Conservation (phyloP, 2,329 filamentous ascomycete species). For the Xylaria sp. region DNA sequence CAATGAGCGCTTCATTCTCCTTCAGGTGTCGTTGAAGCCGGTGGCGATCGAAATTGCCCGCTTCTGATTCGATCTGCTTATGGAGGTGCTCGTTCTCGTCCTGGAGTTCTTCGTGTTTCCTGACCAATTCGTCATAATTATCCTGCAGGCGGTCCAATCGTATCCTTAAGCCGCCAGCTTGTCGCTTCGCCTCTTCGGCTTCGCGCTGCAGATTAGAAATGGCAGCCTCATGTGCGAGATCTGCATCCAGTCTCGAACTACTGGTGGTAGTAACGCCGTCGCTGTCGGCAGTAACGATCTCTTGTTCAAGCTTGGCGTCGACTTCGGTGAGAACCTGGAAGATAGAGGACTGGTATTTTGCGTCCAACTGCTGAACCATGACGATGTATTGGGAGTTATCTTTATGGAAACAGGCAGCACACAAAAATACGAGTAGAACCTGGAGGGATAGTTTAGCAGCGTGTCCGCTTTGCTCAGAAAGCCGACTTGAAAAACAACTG, state of each 20-base stretch:
- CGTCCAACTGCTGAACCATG: slow-evolving; percentile 19
- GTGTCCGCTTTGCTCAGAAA: not conserved
- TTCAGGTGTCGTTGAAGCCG: slow-evolving; percentile 52
- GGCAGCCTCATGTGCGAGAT: slow-evolving; percentile 53
- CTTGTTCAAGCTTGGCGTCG: slow-evolving; percentile 30
- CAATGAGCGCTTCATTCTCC: slow-evolving; percentile 67
- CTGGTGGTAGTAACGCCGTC: slow-evolving; percentile 20
- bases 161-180: slow-evolving; percentile 53
- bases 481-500: not conserved
- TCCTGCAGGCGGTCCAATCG: slow-evolving; percentile 56
- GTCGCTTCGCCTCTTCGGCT: slow-evolving; percentile 50
- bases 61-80: slow-evolving; percentile 49
- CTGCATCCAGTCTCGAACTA: slow-evolving; percentile 41
- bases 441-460: slow-evolving; percentile 19
- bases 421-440: slow-evolving; percentile 26
- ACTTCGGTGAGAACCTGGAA: slow-evolving; percentile 37
- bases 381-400: slow-evolving; percentile 26
- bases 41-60: slow-evolving; percentile 45
- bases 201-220: slow-evolving; percentile 47
- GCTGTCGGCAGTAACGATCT: slow-evolving; percentile 33
- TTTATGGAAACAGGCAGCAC: slow-evolving; percentile 20
- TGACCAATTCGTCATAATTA: slow-evolving; percentile 54
- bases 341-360: slow-evolving; percentile 26
- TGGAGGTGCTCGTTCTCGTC: slow-evolving; percentile 54
- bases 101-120: slow-evolving; percentile 52